These are phyloP conservation scores for Venturiaceae sp. DNA, from an alignment of 2,329 filamentous ascomycete species.

Conservation along the genomic window DNA sequence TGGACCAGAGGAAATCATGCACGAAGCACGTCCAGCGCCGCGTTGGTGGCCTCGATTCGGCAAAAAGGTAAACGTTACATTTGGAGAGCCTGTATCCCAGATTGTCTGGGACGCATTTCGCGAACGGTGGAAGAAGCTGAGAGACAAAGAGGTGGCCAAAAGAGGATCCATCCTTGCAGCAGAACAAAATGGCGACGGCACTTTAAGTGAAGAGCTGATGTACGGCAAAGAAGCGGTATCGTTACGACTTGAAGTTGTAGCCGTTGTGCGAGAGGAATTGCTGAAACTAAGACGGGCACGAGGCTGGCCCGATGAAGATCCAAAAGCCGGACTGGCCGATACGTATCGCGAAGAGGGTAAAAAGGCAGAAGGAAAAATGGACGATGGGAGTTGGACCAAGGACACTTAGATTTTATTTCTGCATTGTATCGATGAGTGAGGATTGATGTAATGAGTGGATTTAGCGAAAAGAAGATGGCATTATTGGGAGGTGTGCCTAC, in stretches of 20 bases:
- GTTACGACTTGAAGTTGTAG: slow-evolving; percentile 71
- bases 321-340: slow-evolving; percentile 64
- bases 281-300: slow-evolving; percentile 62
- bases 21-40: slow-evolving; percentile 69
- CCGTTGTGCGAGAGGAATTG: slow-evolving; percentile 68
- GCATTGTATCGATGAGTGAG: neutral
- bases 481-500: neutral
- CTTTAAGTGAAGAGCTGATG: slow-evolving; percentile 53
- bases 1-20: slow-evolving; percentile 80
- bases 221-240: slow-evolving; percentile 65
- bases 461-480: neutral
- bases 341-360: slow-evolving; percentile 61
- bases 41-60: slow-evolving; percentile 69
- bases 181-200: slow-evolving; percentile 2
- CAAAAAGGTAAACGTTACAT: slow-evolving; percentile 61
- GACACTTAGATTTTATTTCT: slow-evolving; percentile 33
- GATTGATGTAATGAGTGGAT: neutral
- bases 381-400: slow-evolving; percentile 51
- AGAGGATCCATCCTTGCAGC: slow-evolving; percentile 27
- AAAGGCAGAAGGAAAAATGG: slow-evolving; percentile 45
- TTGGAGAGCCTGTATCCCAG: slow-evolving; percentile 68
- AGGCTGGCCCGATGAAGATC: slow-evolving; percentile 73
- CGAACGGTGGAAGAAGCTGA: slow-evolving; percentile 60
- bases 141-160: slow-evolving; percentile 40
- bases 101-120: slow-evolving; percentile 69